A percentile compares a stretch with the other conserved stretches of the same genome.
phyloP scores from a whole-genome alignment of 257 asterid genomes.

The Scutellaria baicalensis region DNA sequence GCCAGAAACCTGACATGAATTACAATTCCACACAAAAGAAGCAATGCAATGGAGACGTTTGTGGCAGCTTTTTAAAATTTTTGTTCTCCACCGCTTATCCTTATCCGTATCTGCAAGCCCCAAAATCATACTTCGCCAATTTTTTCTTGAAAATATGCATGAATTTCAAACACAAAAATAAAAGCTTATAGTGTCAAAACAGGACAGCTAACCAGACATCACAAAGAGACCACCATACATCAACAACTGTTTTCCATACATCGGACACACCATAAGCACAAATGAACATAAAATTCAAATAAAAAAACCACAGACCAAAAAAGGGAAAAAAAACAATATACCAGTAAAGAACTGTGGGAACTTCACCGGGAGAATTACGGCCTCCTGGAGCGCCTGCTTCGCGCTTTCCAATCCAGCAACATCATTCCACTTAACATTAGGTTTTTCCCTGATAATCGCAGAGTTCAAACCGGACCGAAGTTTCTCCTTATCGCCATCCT shows the following conservation, averaged over 20 bases:
- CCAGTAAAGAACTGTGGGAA: conserved; percentile 99
- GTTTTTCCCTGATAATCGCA: conserved; percentile 90
- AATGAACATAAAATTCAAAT: not conserved
- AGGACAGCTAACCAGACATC: not conserved
- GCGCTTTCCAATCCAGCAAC: conserved; percentile 99
- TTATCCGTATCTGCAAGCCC: not conserved
- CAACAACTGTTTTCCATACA: not conserved
- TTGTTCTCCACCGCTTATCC: not conserved
- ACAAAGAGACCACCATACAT: not conserved
- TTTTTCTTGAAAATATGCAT: not conserved
- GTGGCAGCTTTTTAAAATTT: not conserved
- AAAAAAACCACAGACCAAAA: not conserved
- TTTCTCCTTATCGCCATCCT: conserved; percentile 88
- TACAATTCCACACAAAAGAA: not conserved
- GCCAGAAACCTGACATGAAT: not conserved
- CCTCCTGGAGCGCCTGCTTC: conserved; percentile 95
- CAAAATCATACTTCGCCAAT: not conserved
- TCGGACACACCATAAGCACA: not conserved
- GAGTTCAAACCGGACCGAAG: conserved; percentile 85
- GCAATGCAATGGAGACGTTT: not conserved
- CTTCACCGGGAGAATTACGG: conserved; percentile 94
- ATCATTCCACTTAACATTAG: conserved; percentile 96
- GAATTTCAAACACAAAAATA: not conserved
- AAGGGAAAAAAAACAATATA: conserved; percentile 8
- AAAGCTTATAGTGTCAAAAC: not conserved